These are phyloP conservation scores for Phoenix dactylifera DNA, from an alignment of 176 grass and related monocot species.

Conservation along the genomic window DNA sequence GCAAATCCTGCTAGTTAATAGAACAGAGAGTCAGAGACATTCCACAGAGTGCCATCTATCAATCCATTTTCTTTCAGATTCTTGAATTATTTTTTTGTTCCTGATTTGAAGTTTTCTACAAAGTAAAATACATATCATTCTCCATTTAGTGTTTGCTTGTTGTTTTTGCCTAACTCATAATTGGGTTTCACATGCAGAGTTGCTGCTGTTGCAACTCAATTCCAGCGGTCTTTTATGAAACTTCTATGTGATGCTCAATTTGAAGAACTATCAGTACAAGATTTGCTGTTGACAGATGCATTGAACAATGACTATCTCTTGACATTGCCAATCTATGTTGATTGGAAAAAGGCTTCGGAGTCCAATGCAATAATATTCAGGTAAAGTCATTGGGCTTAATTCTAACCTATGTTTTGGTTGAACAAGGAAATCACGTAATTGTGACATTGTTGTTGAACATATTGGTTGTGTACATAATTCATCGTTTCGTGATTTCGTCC, in stretches of 20 bases:
- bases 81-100: too few relatives aligned
- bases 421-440: too few relatives aligned
- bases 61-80: too few relatives aligned
- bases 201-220: constrained; percentile 52
- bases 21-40: too few relatives aligned
- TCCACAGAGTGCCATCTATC: too few relatives aligned
- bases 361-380: constrained; percentile 94
- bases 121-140: too few relatives aligned
- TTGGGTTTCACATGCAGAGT: constrained; percentile 32
- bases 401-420: background rate
- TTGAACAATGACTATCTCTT: constrained; percentile 82
- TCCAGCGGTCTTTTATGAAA: constrained; percentile 87
- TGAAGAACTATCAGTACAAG: constrained; percentile 65
- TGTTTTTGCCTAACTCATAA: background rate
- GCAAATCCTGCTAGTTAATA: too few relatives aligned
- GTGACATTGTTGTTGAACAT: background rate
- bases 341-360: constrained; percentile 76
- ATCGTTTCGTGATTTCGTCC: too few relatives aligned
- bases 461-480: too few relatives aligned
- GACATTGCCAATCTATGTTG: constrained; percentile 72
- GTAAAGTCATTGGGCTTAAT: constrained; percentile 10
- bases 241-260: constrained; percentile 84
- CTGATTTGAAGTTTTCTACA: too few relatives aligned
- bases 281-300: constrained; percentile 57
- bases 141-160: too few relatives aligned